A percentile compares a stretch with the other conserved stretches of the same genome.
Conservation (phyloP, 176 grass and related monocot species). For the Oryza australiensis region DNA sequence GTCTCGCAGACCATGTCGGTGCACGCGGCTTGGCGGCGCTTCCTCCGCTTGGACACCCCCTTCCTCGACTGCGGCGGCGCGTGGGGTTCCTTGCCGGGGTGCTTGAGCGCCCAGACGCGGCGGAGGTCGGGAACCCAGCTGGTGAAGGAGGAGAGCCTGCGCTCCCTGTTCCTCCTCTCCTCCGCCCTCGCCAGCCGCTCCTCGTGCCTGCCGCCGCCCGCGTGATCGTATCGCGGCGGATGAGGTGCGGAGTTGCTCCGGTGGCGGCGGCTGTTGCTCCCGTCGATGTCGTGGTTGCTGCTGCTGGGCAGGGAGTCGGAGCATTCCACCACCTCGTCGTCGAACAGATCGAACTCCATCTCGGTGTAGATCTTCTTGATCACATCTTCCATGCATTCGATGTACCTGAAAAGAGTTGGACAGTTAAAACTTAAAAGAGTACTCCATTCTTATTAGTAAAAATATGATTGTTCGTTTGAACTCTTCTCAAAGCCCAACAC, state of each 20-base stretch:
- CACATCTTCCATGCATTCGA: constrained; percentile 55
- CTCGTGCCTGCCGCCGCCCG: constrained; percentile 25
- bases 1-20: constrained; percentile 77
- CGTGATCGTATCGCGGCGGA: not conserved
- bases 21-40: constrained; percentile 28
- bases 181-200: constrained; percentile 51
- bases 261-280: not conserved
- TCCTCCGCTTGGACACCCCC: constrained; percentile 47
- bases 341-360: constrained; percentile 92
- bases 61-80: constrained; percentile 13
- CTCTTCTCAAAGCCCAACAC: not conserved
- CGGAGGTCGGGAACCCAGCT: constrained; percentile 86
- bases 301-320: constrained; percentile 70
- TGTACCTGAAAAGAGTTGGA: constrained; percentile 53
- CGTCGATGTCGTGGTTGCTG: constrained; percentile 57
- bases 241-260: not conserved
- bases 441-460: not conserved
- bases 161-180: constrained; percentile 69
- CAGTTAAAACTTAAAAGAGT: not conserved
- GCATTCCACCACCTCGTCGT: constrained; percentile 43
- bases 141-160: constrained; percentile 77
- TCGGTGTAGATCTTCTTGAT: constrained; percentile 80
- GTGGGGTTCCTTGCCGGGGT: constrained; percentile 50
- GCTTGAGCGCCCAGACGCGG: constrained; percentile 80
- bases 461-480: not conserved